Base-by-base conservation (phyloP, 192 early-diverging fungal genomes). In the Podochytrium sp. region DNA sequence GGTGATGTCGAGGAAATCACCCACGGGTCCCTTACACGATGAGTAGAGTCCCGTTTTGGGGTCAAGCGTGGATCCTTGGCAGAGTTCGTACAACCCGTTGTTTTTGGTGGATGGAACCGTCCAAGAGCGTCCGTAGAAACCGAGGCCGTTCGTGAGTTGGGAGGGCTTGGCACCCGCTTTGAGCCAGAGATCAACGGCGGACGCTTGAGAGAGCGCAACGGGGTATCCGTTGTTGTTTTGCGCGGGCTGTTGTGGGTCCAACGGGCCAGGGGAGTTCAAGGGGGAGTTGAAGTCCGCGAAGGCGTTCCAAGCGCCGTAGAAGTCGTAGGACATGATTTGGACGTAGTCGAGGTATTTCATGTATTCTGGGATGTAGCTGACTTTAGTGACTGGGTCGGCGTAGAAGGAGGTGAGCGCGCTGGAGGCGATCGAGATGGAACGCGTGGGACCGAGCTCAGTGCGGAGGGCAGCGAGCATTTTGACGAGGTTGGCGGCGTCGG, bases 81-180 rank as follows among this genome's bases (percentile, higher is more conserved):
- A 65, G 18, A 20, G 38, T 14, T 65, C 18, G 63, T 65, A 65
- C 4, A 65, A 42, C 18, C 63, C 63, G 43, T 65, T 65, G 63
- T 65, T 47, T 5, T 40, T n/a, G n/a, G 7, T 35, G 34, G 43
- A 47, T 43, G 4, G 12, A 20, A 65, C 63, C 5, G 63, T 47
- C 63, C 63, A 65, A 5, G 63, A 65, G 23, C 63, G 63, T 12
- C 63, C 63, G 63, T 65, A 65, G 42, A 65, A 65, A 30, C 20
- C 63, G 1, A 65, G 25, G 29, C 63, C 63, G 63, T 30, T 65
- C 34, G 63, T 65, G 14, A 65, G 63, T 35, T 65, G 38, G 1
- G 38, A 40, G 6, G 42, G 20, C 20, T 41, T 41, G 25, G 63
- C 63, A 1, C 63, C 63, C 23, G 63, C 63, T 12, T n/a, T 30